Conservation (phyloP, 2,329 filamentous ascomycete species). For the Cordyceps fumosorosea region DNA sequence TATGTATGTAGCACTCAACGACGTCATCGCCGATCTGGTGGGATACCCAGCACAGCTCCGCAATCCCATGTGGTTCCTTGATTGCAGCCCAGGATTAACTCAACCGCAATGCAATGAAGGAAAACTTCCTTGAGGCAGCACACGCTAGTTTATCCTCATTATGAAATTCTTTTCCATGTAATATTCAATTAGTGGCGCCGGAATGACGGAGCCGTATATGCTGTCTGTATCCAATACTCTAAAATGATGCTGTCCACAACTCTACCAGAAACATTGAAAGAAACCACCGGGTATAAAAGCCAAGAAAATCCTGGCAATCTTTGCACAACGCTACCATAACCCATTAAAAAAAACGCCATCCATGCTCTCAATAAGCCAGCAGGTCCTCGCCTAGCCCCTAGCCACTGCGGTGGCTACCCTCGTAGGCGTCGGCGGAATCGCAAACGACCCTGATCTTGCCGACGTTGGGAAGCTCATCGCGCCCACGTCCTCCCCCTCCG, state of each 20-base stretch:
- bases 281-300: background rate
- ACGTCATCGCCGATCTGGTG: constrained; percentile 5
- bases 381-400: background rate
- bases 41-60: background rate
- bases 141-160: background rate
- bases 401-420: background rate
- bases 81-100: background rate
- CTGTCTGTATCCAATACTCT: constrained; percentile 1
- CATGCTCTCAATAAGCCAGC: background rate
- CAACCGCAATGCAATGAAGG: background rate
- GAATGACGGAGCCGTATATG: background rate
- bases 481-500: constrained; percentile 50
- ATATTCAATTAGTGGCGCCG: background rate
- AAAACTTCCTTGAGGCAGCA: background rate
- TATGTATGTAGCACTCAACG: background rate
- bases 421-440: constrained; percentile 7
- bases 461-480: constrained; percentile 30
- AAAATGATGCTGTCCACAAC: background rate
- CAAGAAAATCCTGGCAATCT: background rate
- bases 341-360: background rate
- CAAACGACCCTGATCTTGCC: constrained; percentile 29
- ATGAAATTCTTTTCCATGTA: background rate
- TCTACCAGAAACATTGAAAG: background rate
- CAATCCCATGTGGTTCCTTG: background rate
- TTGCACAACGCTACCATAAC: background rate